Evolutionary conservation across 2,329 filamentous ascomycete genomes (phyloP).

Genomic region (Cytospora paraplurivora): DNA sequence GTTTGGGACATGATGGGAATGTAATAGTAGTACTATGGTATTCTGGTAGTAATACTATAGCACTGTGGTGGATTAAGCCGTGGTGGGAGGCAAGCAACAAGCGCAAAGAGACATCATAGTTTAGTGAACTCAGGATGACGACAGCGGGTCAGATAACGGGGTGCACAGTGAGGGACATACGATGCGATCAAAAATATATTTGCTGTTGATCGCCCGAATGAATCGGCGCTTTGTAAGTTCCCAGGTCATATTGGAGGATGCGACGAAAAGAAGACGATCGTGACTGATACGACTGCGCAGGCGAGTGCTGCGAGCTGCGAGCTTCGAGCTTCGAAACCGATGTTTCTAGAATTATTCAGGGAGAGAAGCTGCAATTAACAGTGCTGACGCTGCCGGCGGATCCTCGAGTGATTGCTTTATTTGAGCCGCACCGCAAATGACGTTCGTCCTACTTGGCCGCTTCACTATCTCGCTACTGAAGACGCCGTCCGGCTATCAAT

Average conservation of each 20-base stretch:
- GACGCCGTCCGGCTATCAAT: background rate
- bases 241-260: slow-evolving; percentile 53
- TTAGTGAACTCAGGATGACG: slow-evolving; percentile 24
- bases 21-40: background rate
- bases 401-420: background rate
- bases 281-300: too few species aligned
- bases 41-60: background rate
- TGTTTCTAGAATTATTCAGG: too few species aligned
- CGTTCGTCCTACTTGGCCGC: too few species aligned
- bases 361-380: slow-evolving; percentile 1
- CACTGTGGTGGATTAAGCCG: background rate
- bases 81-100: background rate
- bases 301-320: too few species aligned
- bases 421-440: too few species aligned
- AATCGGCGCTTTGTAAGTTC: slow-evolving; percentile 62
- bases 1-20: background rate
- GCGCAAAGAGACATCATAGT: too few species aligned
- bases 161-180: slow-evolving; percentile 52
- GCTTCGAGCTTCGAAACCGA: too few species aligned
- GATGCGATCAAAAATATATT: slow-evolving; percentile 72
- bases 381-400: background rate
- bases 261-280: slow-evolving; percentile 6
- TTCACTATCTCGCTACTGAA: too few species aligned
- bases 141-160: slow-evolving; percentile 20
- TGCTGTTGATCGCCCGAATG: slow-evolving; percentile 66